Percentiles rank a stretch among this genome's conserved stretches.
phyloP scores from a whole-genome alignment of 257 asterid genomes.

The Solanum tacnaense region DNA sequence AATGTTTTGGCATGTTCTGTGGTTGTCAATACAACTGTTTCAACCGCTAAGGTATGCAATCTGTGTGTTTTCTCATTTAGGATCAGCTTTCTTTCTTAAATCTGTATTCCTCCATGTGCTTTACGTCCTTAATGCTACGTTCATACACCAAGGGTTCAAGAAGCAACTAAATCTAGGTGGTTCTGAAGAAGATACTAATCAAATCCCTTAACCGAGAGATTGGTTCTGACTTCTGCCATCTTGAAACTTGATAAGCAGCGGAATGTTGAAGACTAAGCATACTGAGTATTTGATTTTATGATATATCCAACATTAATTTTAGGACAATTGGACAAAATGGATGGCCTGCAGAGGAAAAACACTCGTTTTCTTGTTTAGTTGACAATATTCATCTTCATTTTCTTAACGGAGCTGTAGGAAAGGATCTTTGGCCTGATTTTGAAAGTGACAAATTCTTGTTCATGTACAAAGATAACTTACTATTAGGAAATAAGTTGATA shows the following conservation, averaged over 20 bases:
- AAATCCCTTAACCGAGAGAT: neutral
- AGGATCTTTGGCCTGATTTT: neutral
- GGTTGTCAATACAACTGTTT: constrained; percentile 81
- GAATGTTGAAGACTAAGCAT: neutral
- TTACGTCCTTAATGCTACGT: neutral
- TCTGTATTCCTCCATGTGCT: neutral
- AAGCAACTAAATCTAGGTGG: neutral
- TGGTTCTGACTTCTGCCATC: neutral
- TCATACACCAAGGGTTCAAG: neutral
- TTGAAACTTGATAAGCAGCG: neutral
- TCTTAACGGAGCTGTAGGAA: neutral
- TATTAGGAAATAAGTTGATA: neutral
- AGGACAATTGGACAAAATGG: neutral
- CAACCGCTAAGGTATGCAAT: constrained; percentile 52
- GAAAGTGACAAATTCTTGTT: neutral
- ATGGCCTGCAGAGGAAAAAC: neutral
- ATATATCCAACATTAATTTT: neutral
- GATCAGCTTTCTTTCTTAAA: neutral
- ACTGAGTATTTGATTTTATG: neutral
- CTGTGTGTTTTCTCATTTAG: neutral
- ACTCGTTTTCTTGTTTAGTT: neutral
- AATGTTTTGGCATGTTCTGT: constrained; percentile 84
- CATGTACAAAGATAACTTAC: neutral
- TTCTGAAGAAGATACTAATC: neutral
- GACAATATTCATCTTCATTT: neutral